Conservation (phyloP, 805 yeast genomes). For the Lipomyces japonicus region DNA sequence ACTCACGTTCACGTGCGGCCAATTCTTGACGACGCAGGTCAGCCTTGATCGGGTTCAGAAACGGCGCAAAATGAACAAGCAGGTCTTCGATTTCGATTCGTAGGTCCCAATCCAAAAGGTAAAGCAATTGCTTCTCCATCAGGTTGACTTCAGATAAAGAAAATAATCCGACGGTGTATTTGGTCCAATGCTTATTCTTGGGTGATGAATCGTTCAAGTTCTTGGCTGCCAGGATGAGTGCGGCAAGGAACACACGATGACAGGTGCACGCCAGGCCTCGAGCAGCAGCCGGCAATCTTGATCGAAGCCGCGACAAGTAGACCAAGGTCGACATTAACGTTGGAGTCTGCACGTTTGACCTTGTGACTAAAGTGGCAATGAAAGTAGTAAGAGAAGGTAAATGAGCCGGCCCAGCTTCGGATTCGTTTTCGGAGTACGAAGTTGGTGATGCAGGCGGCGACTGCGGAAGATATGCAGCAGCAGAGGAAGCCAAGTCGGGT, state of each 20-base stretch:
- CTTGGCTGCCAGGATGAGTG: constrained; percentile 88
- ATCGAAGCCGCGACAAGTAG: constrained; percentile 71
- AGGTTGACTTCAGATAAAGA: constrained; percentile 76
- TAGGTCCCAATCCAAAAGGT: constrained; percentile 81
- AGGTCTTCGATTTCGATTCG: constrained; percentile 68
- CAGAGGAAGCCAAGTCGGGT: constrained; percentile 29
- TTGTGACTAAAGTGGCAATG: constrained; percentile 65
- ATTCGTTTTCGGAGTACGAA: constrained; percentile 5
- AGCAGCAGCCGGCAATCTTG: constrained; percentile 78
- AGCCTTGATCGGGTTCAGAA: constrained; percentile 68
- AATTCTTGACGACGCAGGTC: constrained; percentile 37
- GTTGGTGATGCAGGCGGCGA: constrained; percentile 44
- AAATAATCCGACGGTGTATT: constrained; percentile 83
- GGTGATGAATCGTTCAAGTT: constrained; percentile 91
- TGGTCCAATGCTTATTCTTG: constrained; percentile 92
- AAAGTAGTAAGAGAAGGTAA: constrained; percentile 55
- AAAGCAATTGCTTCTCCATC: constrained; percentile 83
- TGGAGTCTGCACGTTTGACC: constrained; percentile 91
- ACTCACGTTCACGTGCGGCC: constrained; percentile 22
- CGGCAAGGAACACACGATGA: constrained; percentile 87
- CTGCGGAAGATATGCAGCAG: constrained; percentile 33
- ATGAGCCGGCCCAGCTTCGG: constrained; percentile 8
- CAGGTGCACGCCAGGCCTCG: constrained; percentile 86
- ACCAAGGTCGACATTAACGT: constrained; percentile 91
- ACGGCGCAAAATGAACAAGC: constrained; percentile 63